phyloP scores from a whole-genome alignment of 2,329 filamentous ascomycete genomes.

The Cordyceps farinosa region DNA sequence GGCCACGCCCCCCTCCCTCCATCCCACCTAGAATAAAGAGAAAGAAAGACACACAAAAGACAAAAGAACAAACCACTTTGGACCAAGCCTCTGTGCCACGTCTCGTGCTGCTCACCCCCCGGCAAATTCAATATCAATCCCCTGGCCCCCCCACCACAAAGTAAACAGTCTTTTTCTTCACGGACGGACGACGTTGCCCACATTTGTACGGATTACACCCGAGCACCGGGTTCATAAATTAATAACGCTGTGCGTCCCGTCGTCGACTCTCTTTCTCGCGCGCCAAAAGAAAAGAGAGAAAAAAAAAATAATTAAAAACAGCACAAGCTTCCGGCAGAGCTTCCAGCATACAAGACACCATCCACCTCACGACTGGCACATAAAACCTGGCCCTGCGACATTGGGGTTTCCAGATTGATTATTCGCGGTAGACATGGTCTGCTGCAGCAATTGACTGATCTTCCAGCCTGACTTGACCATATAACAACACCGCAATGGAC shows the following conservation, averaged over 20 bases:
- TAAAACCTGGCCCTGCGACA: not conserved
- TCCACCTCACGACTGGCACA: not conserved
- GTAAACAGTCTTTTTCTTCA: not conserved
- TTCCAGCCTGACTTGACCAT: not conserved
- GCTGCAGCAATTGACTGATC: not conserved
- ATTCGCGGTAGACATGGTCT: conserved; percentile 10
- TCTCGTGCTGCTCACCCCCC: conserved; percentile 9
- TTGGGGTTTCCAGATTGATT: not conserved
- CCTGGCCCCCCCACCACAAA: conserved; percentile 1
- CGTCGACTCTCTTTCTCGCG: not conserved
- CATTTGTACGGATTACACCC: not conserved
- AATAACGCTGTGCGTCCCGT: not conserved
- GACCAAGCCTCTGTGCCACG: conserved; percentile 12
- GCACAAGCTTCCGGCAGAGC: too few species aligned
- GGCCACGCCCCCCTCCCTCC: not conserved
- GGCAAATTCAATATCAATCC: conserved; percentile 14
- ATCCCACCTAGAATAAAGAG: conserved; percentile 3
- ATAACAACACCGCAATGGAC: conserved; percentile 3
- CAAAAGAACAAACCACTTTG: conserved; percentile 12
- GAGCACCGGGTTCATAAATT: not conserved
- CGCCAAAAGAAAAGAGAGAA: not conserved
- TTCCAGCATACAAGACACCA: conserved; percentile 5
- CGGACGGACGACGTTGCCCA: conserved; percentile 5
- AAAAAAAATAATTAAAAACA: too few species aligned
- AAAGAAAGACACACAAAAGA: not conserved